These are phyloP conservation scores for Chlamydomonas sp. DNA, from an alignment of 139 green algal species.

Conservation along the genomic window DNA sequence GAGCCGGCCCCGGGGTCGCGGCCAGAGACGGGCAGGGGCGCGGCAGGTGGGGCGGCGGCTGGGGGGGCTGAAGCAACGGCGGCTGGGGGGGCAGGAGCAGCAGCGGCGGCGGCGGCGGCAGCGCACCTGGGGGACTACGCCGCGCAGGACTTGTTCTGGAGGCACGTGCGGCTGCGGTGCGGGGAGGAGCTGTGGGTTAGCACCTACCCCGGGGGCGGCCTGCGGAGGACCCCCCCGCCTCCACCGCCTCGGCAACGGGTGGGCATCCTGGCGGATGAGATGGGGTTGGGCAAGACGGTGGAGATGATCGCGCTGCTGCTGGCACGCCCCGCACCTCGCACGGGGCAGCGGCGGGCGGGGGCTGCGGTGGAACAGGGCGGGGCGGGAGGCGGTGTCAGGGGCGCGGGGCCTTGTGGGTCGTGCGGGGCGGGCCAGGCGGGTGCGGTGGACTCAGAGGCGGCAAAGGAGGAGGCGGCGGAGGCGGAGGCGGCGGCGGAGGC, in stretches of 20 bases:
- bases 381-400: conserved; percentile 2
- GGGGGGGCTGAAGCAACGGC: not conserved
- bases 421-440: not conserved
- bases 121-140: conserved; percentile 27
- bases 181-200: conserved; percentile 19
- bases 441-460: not conserved
- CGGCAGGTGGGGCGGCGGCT: not conserved
- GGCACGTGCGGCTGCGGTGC: not conserved
- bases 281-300: conserved; percentile 72
- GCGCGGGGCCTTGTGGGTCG: not conserved
- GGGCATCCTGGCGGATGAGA: conserved; percentile 56
- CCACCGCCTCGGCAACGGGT: conserved; percentile 23
- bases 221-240: not conserved
- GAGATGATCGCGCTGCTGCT: conserved; percentile 63
- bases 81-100: not conserved
- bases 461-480: not conserved
- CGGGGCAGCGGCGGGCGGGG: not conserved
- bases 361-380: not conserved
- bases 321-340: conserved; percentile 28
- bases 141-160: conserved; percentile 27
- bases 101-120: no score
- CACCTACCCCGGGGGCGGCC: not conserved
- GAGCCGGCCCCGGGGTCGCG: not conserved
- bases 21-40: not conserved
- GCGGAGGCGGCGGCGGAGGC: not conserved